Conservation (phyloP, 441 rosid species). For the Syzygium malaccense region DNA sequence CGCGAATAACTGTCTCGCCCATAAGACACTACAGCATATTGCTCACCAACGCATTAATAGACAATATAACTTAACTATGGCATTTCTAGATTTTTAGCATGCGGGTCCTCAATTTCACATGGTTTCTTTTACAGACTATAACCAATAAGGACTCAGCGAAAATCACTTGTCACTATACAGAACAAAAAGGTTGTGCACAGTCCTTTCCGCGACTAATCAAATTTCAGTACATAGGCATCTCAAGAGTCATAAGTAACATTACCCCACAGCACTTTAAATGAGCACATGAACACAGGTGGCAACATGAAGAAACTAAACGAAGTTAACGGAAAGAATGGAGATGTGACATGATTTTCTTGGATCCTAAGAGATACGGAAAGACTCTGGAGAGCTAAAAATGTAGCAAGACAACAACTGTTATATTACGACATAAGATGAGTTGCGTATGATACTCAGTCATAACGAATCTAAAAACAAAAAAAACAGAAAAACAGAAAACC, state of each 20-base stretch:
- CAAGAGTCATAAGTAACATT: neutral
- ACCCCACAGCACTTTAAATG: neutral
- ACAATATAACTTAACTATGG: neutral
- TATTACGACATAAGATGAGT: neutral
- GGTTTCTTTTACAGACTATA: neutral
- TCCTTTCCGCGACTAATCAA: neutral
- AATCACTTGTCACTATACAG: neutral
- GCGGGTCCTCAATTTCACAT: neutral
- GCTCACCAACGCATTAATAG: neutral
- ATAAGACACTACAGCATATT: neutral
- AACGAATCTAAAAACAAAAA: neutral
- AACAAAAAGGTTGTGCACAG: neutral
- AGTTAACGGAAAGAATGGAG: neutral
- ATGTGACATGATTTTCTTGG: neutral
- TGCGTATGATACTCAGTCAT: neutral
- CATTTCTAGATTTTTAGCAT: neutral
- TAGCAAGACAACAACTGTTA: neutral
- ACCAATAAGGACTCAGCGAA: neutral
- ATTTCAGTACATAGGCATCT: neutral
- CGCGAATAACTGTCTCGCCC: neutral
- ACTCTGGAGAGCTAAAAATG: neutral
- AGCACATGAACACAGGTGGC: neutral
- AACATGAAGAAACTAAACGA: neutral
- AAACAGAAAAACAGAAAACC: neutral
- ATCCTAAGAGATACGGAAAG: neutral